Evolutionary conservation across 192 early-diverging fungal genomes (phyloP).

Genomic region (Podila clonocystis): DNA sequence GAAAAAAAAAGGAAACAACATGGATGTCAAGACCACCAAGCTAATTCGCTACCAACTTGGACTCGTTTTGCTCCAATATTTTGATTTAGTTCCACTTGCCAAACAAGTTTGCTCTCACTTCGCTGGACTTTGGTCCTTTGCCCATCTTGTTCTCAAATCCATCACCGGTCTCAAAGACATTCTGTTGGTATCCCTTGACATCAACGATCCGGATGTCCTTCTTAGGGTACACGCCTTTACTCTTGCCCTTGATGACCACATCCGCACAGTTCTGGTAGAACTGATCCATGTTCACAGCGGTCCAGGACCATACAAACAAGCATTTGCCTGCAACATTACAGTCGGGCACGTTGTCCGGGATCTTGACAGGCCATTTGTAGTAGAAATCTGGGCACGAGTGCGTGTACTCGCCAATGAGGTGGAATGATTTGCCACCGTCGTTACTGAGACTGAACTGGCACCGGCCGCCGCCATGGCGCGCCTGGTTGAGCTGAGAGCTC

Average conservation of each 20-base stretch:
- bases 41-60: no score
- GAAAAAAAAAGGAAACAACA: no score
- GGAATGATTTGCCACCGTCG: constrained; percentile 68
- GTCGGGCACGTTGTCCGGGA: constrained; percentile 42
- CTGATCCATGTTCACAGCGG: constrained; percentile 74
- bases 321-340: constrained; percentile 35
- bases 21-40: no score
- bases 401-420: constrained; percentile 41
- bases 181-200: not conserved
- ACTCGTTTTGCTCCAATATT: no score
- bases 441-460: constrained; percentile 72
- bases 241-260: constrained; percentile 60
- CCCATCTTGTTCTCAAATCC: constrained; percentile 23
- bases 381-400: constrained; percentile 53
- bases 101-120: constrained; percentile 2
- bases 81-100: constrained; percentile 5
- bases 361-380: constrained; percentile 50
- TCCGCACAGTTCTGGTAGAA: constrained; percentile 83
- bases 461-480: constrained; percentile 71
- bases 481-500: constrained; percentile 39
- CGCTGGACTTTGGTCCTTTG: not conserved
- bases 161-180: constrained; percentile 13
- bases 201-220: constrained; percentile 33
- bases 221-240: constrained; percentile 12
- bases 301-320: constrained; percentile 64